These are phyloP conservation scores for Chernovozyma sophiae-reginae DNA, from an alignment of 1,139 yeast species.

Conservation along the genomic window DNA sequence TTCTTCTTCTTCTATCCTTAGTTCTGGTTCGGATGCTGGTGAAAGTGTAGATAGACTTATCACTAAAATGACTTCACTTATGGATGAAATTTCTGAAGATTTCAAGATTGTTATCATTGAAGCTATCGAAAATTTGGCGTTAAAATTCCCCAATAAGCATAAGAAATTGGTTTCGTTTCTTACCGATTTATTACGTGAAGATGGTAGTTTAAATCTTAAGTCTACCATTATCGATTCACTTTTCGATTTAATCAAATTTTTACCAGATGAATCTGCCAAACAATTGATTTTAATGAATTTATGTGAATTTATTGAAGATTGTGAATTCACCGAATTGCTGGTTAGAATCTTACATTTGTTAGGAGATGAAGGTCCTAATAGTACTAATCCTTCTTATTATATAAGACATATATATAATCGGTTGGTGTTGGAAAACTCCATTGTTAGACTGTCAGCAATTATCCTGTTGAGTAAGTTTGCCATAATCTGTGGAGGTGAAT, in stretches of 20 bases:
- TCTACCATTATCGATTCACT: conserved; percentile 88
- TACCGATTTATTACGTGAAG: conserved; percentile 82
- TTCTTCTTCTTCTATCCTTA: neutral
- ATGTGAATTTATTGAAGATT: conserved; percentile 97
- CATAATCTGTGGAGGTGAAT: conserved; percentile 63
- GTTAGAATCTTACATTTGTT: conserved; percentile 86
- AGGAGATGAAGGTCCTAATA: conserved; percentile 92
- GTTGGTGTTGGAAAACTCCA: conserved; percentile 91
- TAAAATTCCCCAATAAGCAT: conserved; percentile 91
- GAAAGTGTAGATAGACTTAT: conserved; percentile 88
- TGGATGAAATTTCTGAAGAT: conserved; percentile 94
- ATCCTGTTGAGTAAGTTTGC: conserved; percentile 91
- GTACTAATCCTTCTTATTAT: conserved; percentile 82
- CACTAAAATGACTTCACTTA: conserved; percentile 79
- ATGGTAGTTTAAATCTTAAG: conserved; percentile 83
- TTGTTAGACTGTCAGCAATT: conserved; percentile 94
- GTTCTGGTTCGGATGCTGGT: conserved; percentile 19
- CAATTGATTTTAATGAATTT: conserved; percentile 82
- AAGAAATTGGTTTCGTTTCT: conserved; percentile 77
- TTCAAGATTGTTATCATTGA: conserved; percentile 92
- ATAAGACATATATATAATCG: conserved; percentile 96
- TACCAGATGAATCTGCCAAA: conserved; percentile 69
- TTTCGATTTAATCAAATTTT: conserved; percentile 80
- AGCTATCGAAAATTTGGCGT: conserved; percentile 86
- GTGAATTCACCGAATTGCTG: conserved; percentile 90